Evolutionary conservation across 164 flowering plant species (phyloP).

Genomic region (Tetracentron sinense): DNA sequence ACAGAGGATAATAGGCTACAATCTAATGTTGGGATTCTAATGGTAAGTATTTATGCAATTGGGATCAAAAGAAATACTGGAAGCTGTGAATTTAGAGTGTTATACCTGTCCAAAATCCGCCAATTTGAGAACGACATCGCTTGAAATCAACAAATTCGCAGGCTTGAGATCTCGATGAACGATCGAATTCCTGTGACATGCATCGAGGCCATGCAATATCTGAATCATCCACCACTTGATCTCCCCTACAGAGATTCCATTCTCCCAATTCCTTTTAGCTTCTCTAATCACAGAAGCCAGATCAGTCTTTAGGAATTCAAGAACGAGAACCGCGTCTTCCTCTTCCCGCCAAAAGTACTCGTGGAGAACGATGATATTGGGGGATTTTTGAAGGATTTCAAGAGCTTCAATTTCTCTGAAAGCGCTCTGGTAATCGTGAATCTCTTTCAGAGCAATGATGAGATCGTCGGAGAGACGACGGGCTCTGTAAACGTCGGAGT

Average conservation of each 20-base stretch:
- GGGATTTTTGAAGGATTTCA: conserved; percentile 49
- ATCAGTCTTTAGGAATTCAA: conserved; percentile 73
- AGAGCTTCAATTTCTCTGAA: conserved; percentile 87
- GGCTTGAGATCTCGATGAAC: conserved; percentile 89
- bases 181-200: conserved; percentile 58
- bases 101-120: conserved; percentile 96
- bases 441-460: conserved; percentile 80
- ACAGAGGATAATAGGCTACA: no score
- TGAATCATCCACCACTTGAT: conserved; percentile 85
- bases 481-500: conserved; percentile 76
- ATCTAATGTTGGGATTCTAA: no score
- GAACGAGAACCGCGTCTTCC: conserved; percentile 82
- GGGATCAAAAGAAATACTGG: not conserved
- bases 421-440: conserved; percentile 84
- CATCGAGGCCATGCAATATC: conserved; percentile 66
- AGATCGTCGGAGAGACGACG: conserved; percentile 59
- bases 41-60: not conserved
- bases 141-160: conserved; percentile 70
- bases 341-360: conserved; percentile 91
- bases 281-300: conserved; percentile 54
- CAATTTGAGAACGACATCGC: conserved; percentile 70
- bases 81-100: not conserved
- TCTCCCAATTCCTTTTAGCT: conserved; percentile 46
- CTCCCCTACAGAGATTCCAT: conserved; percentile 52
- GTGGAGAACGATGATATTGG: conserved; percentile 64